A percentile compares a stretch with the other conserved stretches of the same genome.
Conservation (phyloP, 176 grass and related monocot species). For the Avena eriantha region DNA sequence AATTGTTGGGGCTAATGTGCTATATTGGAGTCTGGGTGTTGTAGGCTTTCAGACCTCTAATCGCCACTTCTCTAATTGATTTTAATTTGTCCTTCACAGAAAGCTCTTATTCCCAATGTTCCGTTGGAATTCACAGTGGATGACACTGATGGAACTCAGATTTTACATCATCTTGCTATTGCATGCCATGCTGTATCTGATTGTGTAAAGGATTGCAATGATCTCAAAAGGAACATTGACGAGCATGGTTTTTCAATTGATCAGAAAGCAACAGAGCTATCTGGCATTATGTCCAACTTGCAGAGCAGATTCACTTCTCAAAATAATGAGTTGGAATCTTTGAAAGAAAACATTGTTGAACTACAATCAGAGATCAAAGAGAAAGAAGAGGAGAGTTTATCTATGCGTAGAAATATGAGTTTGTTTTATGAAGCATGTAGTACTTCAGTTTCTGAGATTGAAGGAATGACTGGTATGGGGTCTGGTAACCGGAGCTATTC, state of each 20-base stretch:
- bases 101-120: constrained; percentile 50
- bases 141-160: constrained; percentile 60
- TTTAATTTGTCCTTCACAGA: constrained; percentile 59
- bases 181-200: constrained; percentile 56
- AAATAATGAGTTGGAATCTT: constrained; percentile 60
- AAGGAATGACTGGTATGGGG: constrained; percentile 49
- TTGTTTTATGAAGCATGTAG: constrained; percentile 81
- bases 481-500: constrained; percentile 30
- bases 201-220: constrained; percentile 67
- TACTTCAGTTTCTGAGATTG: constrained; percentile 70
- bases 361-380: constrained; percentile 60
- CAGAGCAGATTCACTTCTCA: constrained; percentile 60
- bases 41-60: constrained; percentile 6
- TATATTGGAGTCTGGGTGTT: constrained; percentile 11
- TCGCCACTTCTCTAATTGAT: constrained; percentile 37
- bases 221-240: constrained; percentile 75
- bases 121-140: constrained; percentile 51
- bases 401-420: constrained; percentile 57
- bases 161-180: constrained; percentile 65
- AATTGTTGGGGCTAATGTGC: constrained; percentile 15
- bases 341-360: constrained; percentile 54
- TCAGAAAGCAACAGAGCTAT: constrained; percentile 61
- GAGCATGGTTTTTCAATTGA: constrained; percentile 76
- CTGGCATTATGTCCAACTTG: constrained; percentile 63
- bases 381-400: constrained; percentile 70